A percentile compares a stretch with the other conserved stretches of the same genome.
Conservation (phyloP, 163 green algal genomes). For the Chlorella variabilis region DNA sequence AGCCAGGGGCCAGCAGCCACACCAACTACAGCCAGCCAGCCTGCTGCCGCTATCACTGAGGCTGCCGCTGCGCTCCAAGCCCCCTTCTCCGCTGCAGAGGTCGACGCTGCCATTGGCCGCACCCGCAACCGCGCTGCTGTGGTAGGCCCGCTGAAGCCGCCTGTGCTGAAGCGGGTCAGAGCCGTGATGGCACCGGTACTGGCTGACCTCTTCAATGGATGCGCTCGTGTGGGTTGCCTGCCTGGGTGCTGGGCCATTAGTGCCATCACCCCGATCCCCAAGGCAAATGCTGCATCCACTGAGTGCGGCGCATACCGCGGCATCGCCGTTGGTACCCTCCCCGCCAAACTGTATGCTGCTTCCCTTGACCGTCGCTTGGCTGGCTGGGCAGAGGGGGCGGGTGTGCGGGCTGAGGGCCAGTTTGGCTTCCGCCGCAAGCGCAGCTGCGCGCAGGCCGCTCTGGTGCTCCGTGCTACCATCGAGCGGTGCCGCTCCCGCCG, state of each 20-base stretch:
- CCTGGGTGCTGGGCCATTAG: background rate
- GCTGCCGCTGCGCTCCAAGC: background rate
- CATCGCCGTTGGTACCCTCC: slow-evolving; percentile 35
- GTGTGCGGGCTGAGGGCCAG: slow-evolving; percentile 10
- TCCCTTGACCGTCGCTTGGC: slow-evolving; percentile 13
- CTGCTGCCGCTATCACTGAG: background rate
- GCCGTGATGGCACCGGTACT: background rate
- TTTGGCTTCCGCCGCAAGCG: slow-evolving; percentile 24
- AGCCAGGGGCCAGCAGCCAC: too few relatives aligned
- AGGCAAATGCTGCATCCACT: background rate
- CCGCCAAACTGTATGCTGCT: slow-evolving; percentile 29
- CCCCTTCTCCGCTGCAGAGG: background rate
- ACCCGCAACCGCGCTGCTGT: background rate
- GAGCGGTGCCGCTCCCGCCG: background rate
- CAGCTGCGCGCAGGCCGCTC: background rate
- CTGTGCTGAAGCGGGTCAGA: background rate
- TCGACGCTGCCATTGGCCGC: background rate
- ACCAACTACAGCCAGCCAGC: too few relatives aligned
- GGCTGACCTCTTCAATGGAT: background rate
- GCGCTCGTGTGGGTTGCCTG: background rate
- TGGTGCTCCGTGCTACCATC: background rate
- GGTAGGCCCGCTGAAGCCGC: background rate
- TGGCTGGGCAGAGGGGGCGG: slow-evolving; percentile 17
- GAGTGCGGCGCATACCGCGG: slow-evolving; percentile 1
- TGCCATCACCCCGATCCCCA: background rate